Percentiles rank a stretch among this genome's conserved stretches.
These are phyloP conservation scores for Colletotrichum cuscutae DNA, from an alignment of 2,329 filamentous ascomycete species.

Conservation along the genomic window DNA sequence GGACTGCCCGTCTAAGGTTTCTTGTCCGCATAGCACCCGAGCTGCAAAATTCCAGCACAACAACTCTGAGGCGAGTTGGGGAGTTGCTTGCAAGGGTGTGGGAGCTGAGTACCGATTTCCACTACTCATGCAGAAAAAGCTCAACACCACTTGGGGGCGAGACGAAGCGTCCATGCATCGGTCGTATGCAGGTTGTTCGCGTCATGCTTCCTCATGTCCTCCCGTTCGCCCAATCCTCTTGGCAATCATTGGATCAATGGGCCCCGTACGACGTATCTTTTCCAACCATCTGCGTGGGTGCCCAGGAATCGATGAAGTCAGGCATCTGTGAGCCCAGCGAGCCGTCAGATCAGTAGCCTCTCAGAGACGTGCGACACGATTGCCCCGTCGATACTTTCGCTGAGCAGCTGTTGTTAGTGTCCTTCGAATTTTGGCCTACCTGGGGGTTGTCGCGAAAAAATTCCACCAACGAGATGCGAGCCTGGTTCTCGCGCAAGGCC, in stretches of 20 bases:
- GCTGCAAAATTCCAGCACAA: background rate
- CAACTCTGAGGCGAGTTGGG: conserved; percentile 5
- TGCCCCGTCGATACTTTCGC: background rate
- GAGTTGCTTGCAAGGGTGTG: background rate
- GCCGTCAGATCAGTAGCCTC: conserved; percentile 12
- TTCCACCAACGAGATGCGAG: conserved; percentile 26
- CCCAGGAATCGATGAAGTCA: conserved; percentile 28
- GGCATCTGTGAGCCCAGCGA: conserved; percentile 9
- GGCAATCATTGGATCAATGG: conserved; percentile 20
- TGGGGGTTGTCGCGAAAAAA: background rate
- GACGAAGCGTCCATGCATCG: conserved; percentile 25
- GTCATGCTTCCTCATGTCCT: conserved; percentile 9
- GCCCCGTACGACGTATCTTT: background rate
- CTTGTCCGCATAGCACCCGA: conserved; percentile 10
- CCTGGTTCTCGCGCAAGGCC: conserved; percentile 2
- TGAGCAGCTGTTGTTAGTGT: conserved; percentile 7
- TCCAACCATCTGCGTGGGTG: conserved; percentile 20
- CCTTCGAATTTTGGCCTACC: background rate
- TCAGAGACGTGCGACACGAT: background rate
- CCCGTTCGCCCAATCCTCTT: conserved; percentile 15
- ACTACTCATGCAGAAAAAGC: conserved; percentile 7
- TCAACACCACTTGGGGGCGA: conserved; percentile 11
- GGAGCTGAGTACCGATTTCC: conserved; percentile 12
- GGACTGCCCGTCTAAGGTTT: conserved; percentile 8
- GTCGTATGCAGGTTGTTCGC: conserved; percentile 12